Conservation (phyloP, 495 filamentous ascomycete genomes). For the Polyplosphaeria fusca region DNA sequence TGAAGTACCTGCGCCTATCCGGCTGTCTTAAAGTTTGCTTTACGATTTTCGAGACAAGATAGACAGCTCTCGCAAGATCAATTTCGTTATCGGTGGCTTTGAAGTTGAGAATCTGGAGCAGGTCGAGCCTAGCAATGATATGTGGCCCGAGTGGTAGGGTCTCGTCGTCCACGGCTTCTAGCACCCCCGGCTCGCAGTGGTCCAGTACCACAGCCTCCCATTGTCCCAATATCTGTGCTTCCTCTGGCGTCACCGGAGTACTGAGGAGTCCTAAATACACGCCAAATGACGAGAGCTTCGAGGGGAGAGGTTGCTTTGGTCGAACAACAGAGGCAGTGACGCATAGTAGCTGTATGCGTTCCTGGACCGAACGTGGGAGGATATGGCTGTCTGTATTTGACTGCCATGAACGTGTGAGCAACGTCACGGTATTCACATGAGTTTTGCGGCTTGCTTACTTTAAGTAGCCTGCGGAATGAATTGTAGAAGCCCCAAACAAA, state of each 20-base stretch:
- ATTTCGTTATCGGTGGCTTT: slow-evolving; percentile 36
- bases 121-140: slow-evolving; percentile 48
- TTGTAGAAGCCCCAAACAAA: slow-evolving; percentile 18
- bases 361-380: slow-evolving; percentile 21
- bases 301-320: slow-evolving; percentile 5
- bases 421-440: neutral
- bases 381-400: neutral
- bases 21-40: slow-evolving; percentile 15
- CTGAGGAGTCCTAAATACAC: slow-evolving; percentile 49
- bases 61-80: slow-evolving; percentile 40
- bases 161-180: slow-evolving; percentile 40
- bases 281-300: slow-evolving; percentile 49
- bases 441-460: slow-evolving; percentile 14
- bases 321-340: slow-evolving; percentile 1
- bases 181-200: slow-evolving; percentile 44
- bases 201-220: slow-evolving; percentile 53
- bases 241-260: slow-evolving; percentile 37
- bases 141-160: slow-evolving; percentile 24
- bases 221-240: slow-evolving; percentile 42
- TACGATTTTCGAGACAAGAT: slow-evolving; percentile 38
- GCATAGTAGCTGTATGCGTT: slow-evolving; percentile 19
- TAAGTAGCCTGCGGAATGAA: slow-evolving; percentile 13
- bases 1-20: slow-evolving; percentile 35
- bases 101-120: slow-evolving; percentile 38
- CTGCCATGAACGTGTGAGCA: slow-evolving; percentile 9